Evolutionary conservation across 2,329 filamentous ascomycete genomes (phyloP).

Genomic region (Fusarium oxysporum): DNA sequence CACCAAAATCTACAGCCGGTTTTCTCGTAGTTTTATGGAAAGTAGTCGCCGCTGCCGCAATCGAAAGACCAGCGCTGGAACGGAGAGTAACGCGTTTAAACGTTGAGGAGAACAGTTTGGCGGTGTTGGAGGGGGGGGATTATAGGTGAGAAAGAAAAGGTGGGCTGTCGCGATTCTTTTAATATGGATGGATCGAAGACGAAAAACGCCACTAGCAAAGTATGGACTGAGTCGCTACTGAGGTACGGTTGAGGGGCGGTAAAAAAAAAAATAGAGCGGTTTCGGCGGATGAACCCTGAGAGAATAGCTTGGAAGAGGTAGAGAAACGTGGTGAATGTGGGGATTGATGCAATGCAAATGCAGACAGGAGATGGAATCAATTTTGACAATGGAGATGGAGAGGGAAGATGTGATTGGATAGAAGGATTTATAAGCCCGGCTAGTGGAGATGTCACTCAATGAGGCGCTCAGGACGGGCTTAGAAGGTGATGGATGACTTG

Average conservation of each 20-base stretch:
- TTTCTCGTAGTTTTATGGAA: slow-evolving; percentile 64
- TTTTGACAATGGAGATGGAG: slow-evolving; percentile 20
- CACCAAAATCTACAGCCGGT: slow-evolving; percentile 50
- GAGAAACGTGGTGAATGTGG: slow-evolving; percentile 16
- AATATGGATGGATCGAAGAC: background rate
- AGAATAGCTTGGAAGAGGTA: background rate
- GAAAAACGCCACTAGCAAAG: slow-evolving; percentile 18
- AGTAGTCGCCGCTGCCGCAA: slow-evolving; percentile 74
- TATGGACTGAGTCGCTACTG: background rate
- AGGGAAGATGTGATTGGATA: slow-evolving; percentile 19
- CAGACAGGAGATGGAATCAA: slow-evolving; percentile 30
- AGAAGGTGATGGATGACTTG: slow-evolving; percentile 23
- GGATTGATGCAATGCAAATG: slow-evolving; percentile 20
- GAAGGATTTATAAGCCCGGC: slow-evolving; percentile 25
- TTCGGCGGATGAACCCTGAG: slow-evolving; percentile 30
- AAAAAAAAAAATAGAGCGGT: slow-evolving; percentile 27
- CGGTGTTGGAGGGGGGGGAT: slow-evolving; percentile 53
- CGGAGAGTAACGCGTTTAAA: slow-evolving; percentile 79
- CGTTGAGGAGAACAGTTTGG: slow-evolving; percentile 92
- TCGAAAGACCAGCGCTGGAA: slow-evolving; percentile 78
- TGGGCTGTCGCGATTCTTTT: slow-evolving; percentile 35
- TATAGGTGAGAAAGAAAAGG: slow-evolving; percentile 2
- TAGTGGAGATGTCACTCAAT: slow-evolving; percentile 8
- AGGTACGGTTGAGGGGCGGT: slow-evolving; percentile 17
- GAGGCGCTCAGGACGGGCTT: background rate